These are phyloP conservation scores for Sphagnum magellanicum DNA, from an alignment of 228 moss, liverwort and hornwort species.

Conservation along the genomic window DNA sequence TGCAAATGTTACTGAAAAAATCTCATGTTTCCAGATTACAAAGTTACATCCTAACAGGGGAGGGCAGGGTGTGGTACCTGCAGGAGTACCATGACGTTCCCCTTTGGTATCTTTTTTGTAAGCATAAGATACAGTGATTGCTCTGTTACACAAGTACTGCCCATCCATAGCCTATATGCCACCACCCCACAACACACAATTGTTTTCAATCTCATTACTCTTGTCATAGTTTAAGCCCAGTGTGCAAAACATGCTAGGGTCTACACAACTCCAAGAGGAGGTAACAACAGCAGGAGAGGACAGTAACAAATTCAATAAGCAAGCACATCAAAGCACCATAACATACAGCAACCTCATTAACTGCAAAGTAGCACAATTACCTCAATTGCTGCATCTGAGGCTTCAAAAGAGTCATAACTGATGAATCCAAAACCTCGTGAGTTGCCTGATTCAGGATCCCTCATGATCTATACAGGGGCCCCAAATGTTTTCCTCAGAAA, in stretches of 20 bases:
- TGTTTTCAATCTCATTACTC: neutral
- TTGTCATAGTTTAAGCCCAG: too few relatives aligned
- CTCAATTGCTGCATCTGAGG: constrained; percentile 96
- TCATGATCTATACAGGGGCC: constrained; percentile 61
- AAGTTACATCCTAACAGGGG: neutral
- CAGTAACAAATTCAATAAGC: too few relatives aligned
- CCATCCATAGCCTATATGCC: constrained; percentile 86
- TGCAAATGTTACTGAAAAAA: neutral
- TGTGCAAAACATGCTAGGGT: neutral
- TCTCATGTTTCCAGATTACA: neutral
- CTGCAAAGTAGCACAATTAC: constrained; percentile 18
- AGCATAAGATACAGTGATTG: constrained; percentile 96
- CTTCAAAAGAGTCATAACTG: constrained; percentile 98
- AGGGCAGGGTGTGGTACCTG: constrained; percentile 35
- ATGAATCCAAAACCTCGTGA: constrained; percentile 98
- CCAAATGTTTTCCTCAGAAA: neutral
- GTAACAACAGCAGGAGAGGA: too few relatives aligned
- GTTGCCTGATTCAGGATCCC: constrained; percentile 97
- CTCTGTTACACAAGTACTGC: constrained; percentile 95
- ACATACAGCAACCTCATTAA: neutral
- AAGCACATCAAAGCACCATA: neutral
- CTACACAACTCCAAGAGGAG: neutral
- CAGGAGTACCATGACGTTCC: constrained; percentile 91
- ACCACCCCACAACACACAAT: neutral
- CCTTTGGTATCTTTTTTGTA: constrained; percentile 99